Evolutionary conservation across 257 asterid species (phyloP), one percentile per base, ranked within the genome.

Genomic region (Verbena officinalis): DNA sequence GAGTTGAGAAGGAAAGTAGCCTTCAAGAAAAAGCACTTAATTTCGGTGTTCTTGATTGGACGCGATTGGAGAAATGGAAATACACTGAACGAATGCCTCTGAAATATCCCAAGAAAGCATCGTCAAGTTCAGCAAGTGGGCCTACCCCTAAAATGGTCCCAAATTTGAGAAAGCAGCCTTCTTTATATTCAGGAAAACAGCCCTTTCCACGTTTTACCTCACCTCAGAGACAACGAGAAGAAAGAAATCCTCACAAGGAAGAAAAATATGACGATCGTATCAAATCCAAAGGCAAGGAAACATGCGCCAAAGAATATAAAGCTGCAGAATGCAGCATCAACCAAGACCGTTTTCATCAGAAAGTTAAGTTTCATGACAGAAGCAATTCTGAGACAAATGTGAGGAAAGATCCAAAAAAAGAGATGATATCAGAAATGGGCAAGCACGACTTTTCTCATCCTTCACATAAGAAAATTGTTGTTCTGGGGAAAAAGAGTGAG

Each of bases 31-130:
- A 83, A 79, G 99, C 96, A 36, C 80, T 94, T 49, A 94, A 82
- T 78, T 84, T 90, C 46, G 99, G 99, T 57, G 99, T 94, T 75
- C 95, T 94, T 40, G 98, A 90, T 62, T 94, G 96, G 96, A 83
- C 81, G 73, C 80, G 80, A 40, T 76, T 95, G 69, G 98, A 91
- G 68, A 88, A 85, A 65, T 95, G 97, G 95, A 88, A 85, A 81
- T 81, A 86, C 59, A 81, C 71, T 1, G 96, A 93, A 27, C 92
- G 79, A 33, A 79, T 88, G 86, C 93, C 96, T 38, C 55, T 65
- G 24, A 84, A 71, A 63, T 54, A 52, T 67, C 77, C 71, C 60
- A 75, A 58, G 65, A 91, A 83, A 73, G 62, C 79, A 15, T 64
- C 85, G 52, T 33, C 58, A 3, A 64, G 55, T 67, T 64, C 77